Conservation (phyloP, 116 monocot species). For the Zostera marina region DNA sequence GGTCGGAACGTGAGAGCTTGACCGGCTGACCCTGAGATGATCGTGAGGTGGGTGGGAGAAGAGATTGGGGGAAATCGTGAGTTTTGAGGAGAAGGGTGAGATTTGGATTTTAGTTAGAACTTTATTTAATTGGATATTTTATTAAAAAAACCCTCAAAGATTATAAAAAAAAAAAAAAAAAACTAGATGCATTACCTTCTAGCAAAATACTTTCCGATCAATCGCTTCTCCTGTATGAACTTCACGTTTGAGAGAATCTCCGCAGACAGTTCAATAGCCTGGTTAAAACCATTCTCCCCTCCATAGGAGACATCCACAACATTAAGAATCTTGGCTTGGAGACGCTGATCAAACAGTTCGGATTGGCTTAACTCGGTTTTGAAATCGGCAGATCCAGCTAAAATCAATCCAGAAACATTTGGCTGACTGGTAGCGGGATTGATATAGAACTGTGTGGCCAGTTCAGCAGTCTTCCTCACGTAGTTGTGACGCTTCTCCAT, state of each 20-base stretch:
- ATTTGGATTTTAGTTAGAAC: too few relatives aligned
- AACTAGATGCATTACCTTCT: slow-evolving; percentile 21
- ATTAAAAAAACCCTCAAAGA: too few relatives aligned
- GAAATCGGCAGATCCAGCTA: slow-evolving; percentile 23
- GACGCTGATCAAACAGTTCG: slow-evolving; percentile 19
- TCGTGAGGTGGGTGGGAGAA: too few relatives aligned
- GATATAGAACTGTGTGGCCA: slow-evolving; percentile 22
- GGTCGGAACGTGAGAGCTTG: too few relatives aligned
- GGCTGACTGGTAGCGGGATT: slow-evolving; percentile 21
- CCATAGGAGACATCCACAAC: slow-evolving; percentile 25
- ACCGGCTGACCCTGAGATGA: too few relatives aligned
- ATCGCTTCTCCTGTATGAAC: slow-evolving; percentile 19
- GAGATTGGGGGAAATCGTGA: too few relatives aligned
- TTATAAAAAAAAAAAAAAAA: too few relatives aligned
- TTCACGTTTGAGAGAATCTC: slow-evolving; percentile 19
- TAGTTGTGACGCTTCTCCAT: slow-evolving; percentile 26
- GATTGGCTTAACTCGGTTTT: slow-evolving; percentile 19
- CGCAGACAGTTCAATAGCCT: slow-evolving; percentile 18
- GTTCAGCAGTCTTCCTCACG: slow-evolving; percentile 20
- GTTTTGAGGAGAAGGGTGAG: too few relatives aligned
- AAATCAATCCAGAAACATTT: slow-evolving; percentile 18
- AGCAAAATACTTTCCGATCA: slow-evolving; percentile 24
- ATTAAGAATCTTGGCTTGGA: slow-evolving; percentile 17
- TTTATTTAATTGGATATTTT: too few relatives aligned
- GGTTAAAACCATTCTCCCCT: slow-evolving; percentile 25